phyloP scores from a whole-genome alignment of 345 rosid species.

The Sonneratia alba region DNA sequence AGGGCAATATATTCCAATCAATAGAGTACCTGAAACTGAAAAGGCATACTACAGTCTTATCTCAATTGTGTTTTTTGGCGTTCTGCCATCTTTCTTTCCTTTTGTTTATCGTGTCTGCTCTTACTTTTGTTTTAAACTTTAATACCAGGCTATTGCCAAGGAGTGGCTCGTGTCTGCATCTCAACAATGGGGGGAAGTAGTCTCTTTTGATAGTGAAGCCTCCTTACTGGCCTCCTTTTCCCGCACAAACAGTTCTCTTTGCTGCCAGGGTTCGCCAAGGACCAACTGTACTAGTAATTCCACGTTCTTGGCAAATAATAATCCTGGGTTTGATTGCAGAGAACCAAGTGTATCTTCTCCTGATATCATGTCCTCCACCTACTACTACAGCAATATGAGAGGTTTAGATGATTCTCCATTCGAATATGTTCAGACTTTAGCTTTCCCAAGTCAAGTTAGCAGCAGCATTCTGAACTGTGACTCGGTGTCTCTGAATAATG shows the following conservation, averaged over 20 bases:
- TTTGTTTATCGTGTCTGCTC: constrained; percentile 2
- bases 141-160: constrained; percentile 54
- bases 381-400: constrained; percentile 33
- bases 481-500: constrained; percentile 36
- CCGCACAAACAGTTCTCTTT: constrained; percentile 20
- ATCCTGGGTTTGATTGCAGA: constrained; percentile 47
- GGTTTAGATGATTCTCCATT: constrained; percentile 50
- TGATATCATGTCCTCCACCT: constrained; percentile 48
- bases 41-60: constrained; percentile 44
- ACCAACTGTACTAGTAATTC: constrained; percentile 28
- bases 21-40: constrained; percentile 65
- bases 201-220: constrained; percentile 51
- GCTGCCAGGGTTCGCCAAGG: constrained; percentile 27
- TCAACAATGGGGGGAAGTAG: constrained; percentile 48
- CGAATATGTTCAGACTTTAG: constrained; percentile 35
- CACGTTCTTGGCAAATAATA: constrained; percentile 31
- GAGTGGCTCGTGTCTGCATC: constrained; percentile 57
- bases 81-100: not conserved
- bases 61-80: not conserved
- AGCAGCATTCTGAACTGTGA: constrained; percentile 40
- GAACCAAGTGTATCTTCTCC: constrained; percentile 46
- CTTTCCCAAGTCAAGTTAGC: constrained; percentile 34
- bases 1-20: constrained; percentile 46
- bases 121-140: constrained; percentile 9
- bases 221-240: constrained; percentile 34